Evolutionary conservation across 2,329 filamentous ascomycete genomes (phyloP).

Genomic region (Colletotrichum sp.): DNA sequence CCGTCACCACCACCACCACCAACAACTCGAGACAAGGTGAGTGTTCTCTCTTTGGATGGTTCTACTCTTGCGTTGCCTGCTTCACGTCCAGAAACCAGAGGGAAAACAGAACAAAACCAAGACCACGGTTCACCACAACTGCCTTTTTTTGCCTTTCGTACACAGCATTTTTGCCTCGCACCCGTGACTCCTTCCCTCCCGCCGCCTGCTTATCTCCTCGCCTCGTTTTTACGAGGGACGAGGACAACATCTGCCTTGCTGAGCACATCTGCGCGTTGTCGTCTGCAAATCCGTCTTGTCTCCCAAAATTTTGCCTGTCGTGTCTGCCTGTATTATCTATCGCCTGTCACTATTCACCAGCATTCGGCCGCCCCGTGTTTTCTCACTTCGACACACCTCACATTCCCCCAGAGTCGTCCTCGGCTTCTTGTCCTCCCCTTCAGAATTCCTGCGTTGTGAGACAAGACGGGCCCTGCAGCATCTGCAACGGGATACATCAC

Average conservation of each 20-base stretch:
- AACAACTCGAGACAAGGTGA: not conserved
- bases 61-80: not conserved
- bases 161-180: constrained; percentile 5
- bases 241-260: not conserved
- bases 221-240: not conserved
- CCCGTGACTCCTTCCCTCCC: constrained; percentile 5
- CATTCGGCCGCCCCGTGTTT: not conserved
- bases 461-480: constrained; percentile 14
- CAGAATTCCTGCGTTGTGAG: constrained; percentile 8
- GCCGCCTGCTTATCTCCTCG: not conserved
- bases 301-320: not conserved
- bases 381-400: not conserved
- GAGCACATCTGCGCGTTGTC: not conserved
- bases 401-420: not conserved
- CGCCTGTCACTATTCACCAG: not conserved
- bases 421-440: constrained; percentile 4
- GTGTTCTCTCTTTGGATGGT: constrained; percentile 5
- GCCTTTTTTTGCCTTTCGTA: constrained; percentile 1
- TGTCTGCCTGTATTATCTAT: constrained; percentile 9
- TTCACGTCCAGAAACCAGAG: not conserved
- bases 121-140: not conserved
- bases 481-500: constrained; percentile 17
- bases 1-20: not conserved
- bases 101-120: not conserved
- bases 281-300: not conserved